Evolutionary conservation across 164 flowering plant species (phyloP).

Genomic region (Liriodendron chinense): DNA sequence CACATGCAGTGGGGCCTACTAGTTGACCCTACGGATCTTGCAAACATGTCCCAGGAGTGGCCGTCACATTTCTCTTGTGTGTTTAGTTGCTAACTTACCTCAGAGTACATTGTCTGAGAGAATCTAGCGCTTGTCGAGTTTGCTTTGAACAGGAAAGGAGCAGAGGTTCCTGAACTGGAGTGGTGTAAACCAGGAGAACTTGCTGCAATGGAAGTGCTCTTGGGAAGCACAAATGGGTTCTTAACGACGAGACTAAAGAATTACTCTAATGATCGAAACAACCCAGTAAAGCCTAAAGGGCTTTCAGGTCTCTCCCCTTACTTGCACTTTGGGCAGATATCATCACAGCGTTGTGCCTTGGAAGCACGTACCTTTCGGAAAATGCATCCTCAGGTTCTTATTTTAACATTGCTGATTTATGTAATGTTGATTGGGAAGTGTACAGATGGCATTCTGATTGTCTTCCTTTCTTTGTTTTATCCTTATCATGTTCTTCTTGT

Average conservation of each 20-base stretch:
- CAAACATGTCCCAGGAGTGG: too few relatives aligned
- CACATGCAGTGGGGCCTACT: too few relatives aligned
- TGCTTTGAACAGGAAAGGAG: constrained; percentile 68
- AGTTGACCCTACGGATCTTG: too few relatives aligned
- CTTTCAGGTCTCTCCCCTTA: constrained; percentile 97
- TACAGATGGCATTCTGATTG: neutral
- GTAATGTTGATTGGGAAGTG: neutral
- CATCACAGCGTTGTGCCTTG: constrained; percentile 88
- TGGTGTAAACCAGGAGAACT: constrained; percentile 92
- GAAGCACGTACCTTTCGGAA: constrained; percentile 65
- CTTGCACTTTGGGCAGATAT: constrained; percentile 93
- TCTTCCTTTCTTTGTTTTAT: neutral
- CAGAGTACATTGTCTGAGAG: too few relatives aligned
- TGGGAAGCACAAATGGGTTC: constrained; percentile 76
- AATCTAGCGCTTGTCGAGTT: neutral
- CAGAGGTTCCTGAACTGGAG: constrained; percentile 81
- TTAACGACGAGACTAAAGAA: constrained; percentile 64
- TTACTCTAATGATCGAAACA: constrained; percentile 70
- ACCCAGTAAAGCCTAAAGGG: constrained; percentile 73
- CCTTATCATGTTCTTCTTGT: neutral
- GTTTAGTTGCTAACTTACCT: too few relatives aligned
- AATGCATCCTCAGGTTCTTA: constrained; percentile 59
- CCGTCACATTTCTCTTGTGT: too few relatives aligned
- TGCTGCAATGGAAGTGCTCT: constrained; percentile 73
- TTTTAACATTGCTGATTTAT: constrained; percentile 1